Conservation (phyloP, 140 eudicot genomes). For the Stevia rebaudiana region DNA sequence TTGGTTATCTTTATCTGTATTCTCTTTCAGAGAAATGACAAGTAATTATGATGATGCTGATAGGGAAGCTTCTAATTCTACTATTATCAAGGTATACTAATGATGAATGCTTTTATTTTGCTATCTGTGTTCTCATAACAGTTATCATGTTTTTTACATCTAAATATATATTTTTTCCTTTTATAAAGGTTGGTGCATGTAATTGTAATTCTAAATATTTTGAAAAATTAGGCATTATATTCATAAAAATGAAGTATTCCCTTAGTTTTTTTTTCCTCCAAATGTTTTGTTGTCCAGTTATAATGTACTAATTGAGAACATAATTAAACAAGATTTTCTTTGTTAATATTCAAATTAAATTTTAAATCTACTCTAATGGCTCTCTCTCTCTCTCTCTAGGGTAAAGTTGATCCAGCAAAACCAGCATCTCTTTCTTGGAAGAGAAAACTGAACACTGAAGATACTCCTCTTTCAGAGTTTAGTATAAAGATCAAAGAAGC, state of each 20-base stretch:
- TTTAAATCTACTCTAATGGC: background rate
- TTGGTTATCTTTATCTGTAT: conserved; percentile 6
- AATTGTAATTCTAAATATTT: conserved; percentile 3
- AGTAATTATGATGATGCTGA: conserved; percentile 29
- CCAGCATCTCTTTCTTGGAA: conserved; percentile 83
- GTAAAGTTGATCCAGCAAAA: conserved; percentile 55
- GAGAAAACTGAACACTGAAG: conserved; percentile 52
- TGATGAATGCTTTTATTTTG: conserved; percentile 6
- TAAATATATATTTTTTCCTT: background rate
- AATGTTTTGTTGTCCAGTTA: background rate
- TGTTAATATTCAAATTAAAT: background rate
- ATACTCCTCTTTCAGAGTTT: conserved; percentile 42
- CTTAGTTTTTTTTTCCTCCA: background rate
- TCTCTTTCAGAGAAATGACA: conserved; percentile 40
- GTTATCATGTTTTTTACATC: background rate
- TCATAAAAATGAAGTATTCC: background rate
- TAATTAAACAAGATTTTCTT: background rate
- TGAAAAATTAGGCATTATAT: conserved; percentile 2
- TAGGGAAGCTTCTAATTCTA: conserved; percentile 24
- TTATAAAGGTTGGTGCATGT: background rate
- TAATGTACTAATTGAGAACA: background rate
- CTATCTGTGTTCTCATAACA: background rate
- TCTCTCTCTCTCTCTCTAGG: conserved; percentile 30
- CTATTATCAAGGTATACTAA: conserved; percentile 33
- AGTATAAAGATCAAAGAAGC: conserved; percentile 48